Evolutionary conservation across 1,139 yeast genomes (phyloP), one percentile per base, ranked within the genome.

Genomic region (Kodamaea sp.): DNA sequence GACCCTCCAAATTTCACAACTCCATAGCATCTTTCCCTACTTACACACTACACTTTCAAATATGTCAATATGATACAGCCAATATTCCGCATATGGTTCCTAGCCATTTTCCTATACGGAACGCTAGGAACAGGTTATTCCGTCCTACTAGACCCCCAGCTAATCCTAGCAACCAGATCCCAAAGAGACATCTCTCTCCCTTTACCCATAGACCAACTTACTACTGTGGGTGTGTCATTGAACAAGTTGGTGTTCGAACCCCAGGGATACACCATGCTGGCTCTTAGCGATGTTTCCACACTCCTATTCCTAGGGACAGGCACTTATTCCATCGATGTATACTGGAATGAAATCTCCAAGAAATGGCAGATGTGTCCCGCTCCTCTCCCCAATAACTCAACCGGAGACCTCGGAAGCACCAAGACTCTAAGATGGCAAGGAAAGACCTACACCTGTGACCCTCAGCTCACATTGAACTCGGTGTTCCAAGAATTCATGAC

Each of bases 301-400:
- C 41, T 80, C 11, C 51, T 87, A 29, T 56, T 61, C 27, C 57
- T 61, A 2, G 92, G 92, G 0, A 64, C 75, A 8, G 73, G 74
- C 39, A 58, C 73, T 1, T 51, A 83, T 16, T 62, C 73, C 39
- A 37, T 88, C 9, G 94, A 88, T 51, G 47, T 86, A 12, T 86
- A 81, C 57, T 82, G 83, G 76, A 80, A 80, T 52, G 74, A 75
- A 37, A 56, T 57, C 20, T 60, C 65, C 7, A 46, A 53, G 26
- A 62, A 58, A 38, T 82, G 95, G 81, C 86, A 82, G 47, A 52
- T 85, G n/a, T 85, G 95, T 50, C 92, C 92, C 0, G 71, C 66
- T 1, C 72, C 72, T 2, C 56, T 53, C 35, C 65, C 64, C 9
- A 38, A 44, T 15, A 70, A 63, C 43, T 46, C 42, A 22, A 62